A percentile compares a stretch with the other conserved stretches of the same genome.
phyloP scores from a whole-genome alignment of 352 stramenopile genomes.

The Phytopythium vexans region DNA sequence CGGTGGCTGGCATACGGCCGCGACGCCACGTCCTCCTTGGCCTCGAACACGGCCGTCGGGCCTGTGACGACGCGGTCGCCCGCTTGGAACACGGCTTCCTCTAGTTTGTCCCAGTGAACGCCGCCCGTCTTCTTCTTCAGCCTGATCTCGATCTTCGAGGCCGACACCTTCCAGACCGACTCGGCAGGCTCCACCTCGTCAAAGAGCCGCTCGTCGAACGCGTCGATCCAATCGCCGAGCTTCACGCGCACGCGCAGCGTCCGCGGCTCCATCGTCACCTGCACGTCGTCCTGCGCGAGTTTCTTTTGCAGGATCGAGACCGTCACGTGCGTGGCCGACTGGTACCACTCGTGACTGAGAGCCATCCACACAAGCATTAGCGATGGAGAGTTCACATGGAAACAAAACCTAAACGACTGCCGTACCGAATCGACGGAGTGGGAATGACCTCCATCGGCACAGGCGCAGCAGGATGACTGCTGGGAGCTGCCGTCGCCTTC shows the following conservation, averaged over 20 bases:
- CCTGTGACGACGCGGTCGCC: constrained; percentile 46
- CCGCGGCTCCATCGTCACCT: constrained; percentile 48
- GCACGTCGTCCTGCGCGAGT: constrained; percentile 55
- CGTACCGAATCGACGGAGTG: constrained; percentile 26
- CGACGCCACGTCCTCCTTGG: constrained; percentile 42
- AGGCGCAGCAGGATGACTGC: constrained; percentile 17
- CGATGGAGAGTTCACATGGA: not conserved
- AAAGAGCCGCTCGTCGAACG: constrained; percentile 65
- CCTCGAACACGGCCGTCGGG: constrained; percentile 52
- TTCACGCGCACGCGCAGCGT: constrained; percentile 49
- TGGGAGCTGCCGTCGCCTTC: not conserved
- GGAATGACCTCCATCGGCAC: constrained; percentile 10
- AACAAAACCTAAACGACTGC: not conserved
- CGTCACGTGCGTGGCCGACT: constrained; percentile 75
- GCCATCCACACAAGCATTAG: not conserved
- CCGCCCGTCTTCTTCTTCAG: constrained; percentile 65
- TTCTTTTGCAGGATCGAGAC: constrained; percentile 86
- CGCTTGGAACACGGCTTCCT: constrained; percentile 48
- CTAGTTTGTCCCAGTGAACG: constrained; percentile 74
- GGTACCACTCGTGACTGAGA: constrained; percentile 84
- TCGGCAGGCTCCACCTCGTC: constrained; percentile 58
- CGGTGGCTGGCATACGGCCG: constrained; percentile 79
- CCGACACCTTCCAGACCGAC: constrained; percentile 57
- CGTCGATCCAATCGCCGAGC: constrained; percentile 50
- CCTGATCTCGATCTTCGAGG: constrained; percentile 80